Evolutionary conservation across 805 yeast genomes (phyloP), one percentile per base, ranked within the genome.

Genomic region (Cyberlindnera subsufficiens): DNA sequence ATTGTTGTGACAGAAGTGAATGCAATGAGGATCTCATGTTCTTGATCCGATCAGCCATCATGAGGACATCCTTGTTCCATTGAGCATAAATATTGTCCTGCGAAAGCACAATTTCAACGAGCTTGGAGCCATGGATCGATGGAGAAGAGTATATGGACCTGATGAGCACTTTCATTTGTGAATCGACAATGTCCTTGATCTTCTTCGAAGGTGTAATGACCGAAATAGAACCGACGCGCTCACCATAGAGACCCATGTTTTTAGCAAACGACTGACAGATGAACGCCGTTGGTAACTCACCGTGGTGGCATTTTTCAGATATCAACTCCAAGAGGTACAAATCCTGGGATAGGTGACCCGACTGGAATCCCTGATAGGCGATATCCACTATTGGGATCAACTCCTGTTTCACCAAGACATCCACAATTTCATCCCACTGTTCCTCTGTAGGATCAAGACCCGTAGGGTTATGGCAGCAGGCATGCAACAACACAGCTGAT

Each of bases 391-490:
- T 71, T 33, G 96, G 95, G 63, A 85, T 75, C 56, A 86, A 75
- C 35, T 74, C 67, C 60, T 77, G 76, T 38, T 69, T 62, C 53
- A 75, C 66, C 33, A 86, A 60, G 30, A 82, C 77, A 38, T 81
- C 78, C 55, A 86, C 71, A 32, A 91, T 86, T 61, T 74, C 66
- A 47, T 75, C 71, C 96, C 96, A 89, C 61, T 90, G 87, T 50
- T 78, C 86, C 22, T 67, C 65, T 15, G 87, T 78, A 47, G 95
- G 93, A 61, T 90, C 97, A 63, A 90, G 80, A 51, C 97, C 98
- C 16, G 97, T 91, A 42, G 98, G 98, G 71, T 90, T 91, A 70
- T 90, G 97, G 58, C 96, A 93, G 62, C 96, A 89, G 8, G 96
- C 96, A 65, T 90, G 98, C 47, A 90, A 74, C 43, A 90, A 71